Base-by-base conservation (phyloP, 805 yeast species). In the Grigorovia yakushimaensis region DNA sequence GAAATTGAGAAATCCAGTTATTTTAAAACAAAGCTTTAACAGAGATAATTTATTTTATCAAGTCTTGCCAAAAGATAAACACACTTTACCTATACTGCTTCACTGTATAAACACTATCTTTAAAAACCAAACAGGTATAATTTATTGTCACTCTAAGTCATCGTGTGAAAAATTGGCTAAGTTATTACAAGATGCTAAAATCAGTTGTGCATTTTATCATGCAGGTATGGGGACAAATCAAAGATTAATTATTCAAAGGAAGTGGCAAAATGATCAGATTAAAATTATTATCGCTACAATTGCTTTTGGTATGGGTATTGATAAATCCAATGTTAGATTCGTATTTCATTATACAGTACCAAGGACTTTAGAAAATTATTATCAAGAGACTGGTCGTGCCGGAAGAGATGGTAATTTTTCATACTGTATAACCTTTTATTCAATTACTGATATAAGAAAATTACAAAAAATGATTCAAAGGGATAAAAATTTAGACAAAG, bases 291-390 rank as follows among this genome's bases (percentile, higher is more conserved):
- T 97, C 69, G 98, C 98, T 0, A 93, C 98, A 0, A 84, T 93
- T 57, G 98, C 98, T 0, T 93, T 93, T 73, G 98, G 98, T 23
- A 93, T 93, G 98, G 98, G 98, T 43, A 91, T 93, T 48, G 98
- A 93, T 67, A 93, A 93, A 63, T 85, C 96, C 0, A 95, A 93
- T 65, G 98, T 93, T 11, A 71, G 98, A 42, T 89, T 75, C 69
- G 98, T 93, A 3, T 79, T 87, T 39, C 98, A 93, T 67, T 73
- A 83, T 52, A 85, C 93, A 5, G 68, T 93, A 22, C 97, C 98
- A 0, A 71, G 96, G 57, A 86, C 88, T 46, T 70, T 93, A 53
- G 98, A 93, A 66, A 98, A 97, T 0, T 93, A 93, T 64, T 93
- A 93, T 59, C 98, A 93, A 65, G 98, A 93, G 63, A 89, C 98